Base-by-base conservation (phyloP, 495 filamentous ascomycete genomes). In the Tuber umbilicatum region DNA sequence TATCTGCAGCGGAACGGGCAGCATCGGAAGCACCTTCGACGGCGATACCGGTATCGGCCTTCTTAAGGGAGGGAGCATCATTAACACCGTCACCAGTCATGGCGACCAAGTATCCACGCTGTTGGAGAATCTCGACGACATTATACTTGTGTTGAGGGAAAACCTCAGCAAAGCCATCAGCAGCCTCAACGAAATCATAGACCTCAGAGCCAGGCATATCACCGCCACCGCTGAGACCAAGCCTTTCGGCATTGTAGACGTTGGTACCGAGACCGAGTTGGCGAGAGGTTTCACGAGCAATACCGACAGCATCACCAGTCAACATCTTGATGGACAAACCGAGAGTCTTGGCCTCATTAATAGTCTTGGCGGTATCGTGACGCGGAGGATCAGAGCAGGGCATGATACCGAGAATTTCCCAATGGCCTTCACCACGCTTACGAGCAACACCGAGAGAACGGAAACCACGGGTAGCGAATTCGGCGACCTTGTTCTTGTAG, bases 71-170 rank as follows among this genome's bases (percentile, higher is more conserved):
- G 43, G 94, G 94, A 70, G 94, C 94, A 85, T 97, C 94, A 85
- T 97, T 97, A 83, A 97, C 94, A 88, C 94, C 94, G 82, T 97
- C 94, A 86, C 94, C 94, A 85, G 94, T 97, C 94, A 97, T 97
- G 80, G 94, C 94, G 84, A 96, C 94, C 60, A 97, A 87, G 87
- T 97, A 94, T 80, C 94, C 94, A 87, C 94, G 92, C 85, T 97
- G 92, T 85, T 97, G 94, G 41, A 97, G 90, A 86, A 97, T 96
- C 84, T 97, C 92, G 78, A 97, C 94, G 81, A 97, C 94, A 79
- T 97, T 94, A 85, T 94, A 97, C 87, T 97, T 97, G 87, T 97
- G 94, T 85, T 97, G 93, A 73, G 94, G 94, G 87, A 97, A 97
- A 64, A 97, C 94, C 84, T 97, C 94, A 80, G 91, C 91, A 84